These are phyloP conservation scores for Talaromyces sp. DNA, from an alignment of 2,329 filamentous ascomycete species.

Conservation along the genomic window DNA sequence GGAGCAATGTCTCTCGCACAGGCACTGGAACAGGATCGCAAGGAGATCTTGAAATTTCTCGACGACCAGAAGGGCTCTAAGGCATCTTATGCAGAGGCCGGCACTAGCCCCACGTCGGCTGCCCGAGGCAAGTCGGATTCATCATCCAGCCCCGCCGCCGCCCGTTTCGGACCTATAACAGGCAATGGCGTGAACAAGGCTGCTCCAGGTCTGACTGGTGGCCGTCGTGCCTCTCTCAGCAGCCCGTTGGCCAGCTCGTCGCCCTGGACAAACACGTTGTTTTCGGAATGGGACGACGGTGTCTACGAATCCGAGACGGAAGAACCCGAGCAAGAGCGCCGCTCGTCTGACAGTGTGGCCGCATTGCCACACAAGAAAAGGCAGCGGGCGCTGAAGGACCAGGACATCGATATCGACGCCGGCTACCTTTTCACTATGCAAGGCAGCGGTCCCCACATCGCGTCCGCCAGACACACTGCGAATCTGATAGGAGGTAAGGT, in stretches of 20 bases:
- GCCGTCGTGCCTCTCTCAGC: slow-evolving; percentile 23
- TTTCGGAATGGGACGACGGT: slow-evolving; percentile 14
- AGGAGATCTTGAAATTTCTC: slow-evolving; percentile 64
- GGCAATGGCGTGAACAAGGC: not conserved
- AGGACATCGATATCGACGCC: slow-evolving; percentile 22
- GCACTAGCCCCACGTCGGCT: slow-evolving; percentile 56
- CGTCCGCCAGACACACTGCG: not conserved
- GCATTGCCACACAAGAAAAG: slow-evolving; percentile 15
- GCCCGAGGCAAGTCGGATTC: slow-evolving; percentile 53
- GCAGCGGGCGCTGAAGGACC: slow-evolving; percentile 13
- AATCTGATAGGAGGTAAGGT: slow-evolving; percentile 1
- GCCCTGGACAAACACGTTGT: slow-evolving; percentile 20
- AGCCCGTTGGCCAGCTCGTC: slow-evolving; percentile 16
- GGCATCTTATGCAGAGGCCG: slow-evolving; percentile 30
- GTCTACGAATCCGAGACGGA: slow-evolving; percentile 23
- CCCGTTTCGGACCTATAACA: not conserved
- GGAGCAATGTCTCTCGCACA: slow-evolving; percentile 67
- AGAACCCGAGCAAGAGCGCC: slow-evolving; percentile 25
- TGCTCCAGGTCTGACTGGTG: slow-evolving; percentile 20
- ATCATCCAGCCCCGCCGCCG: not conserved
- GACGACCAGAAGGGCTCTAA: slow-evolving; percentile 39
- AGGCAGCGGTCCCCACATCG: slow-evolving; percentile 36
- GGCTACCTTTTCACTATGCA: slow-evolving; percentile 41
- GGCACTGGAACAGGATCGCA: slow-evolving; percentile 69
- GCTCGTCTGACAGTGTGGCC: slow-evolving; percentile 26